Evolutionary conservation across 163 green algal genomes (phyloP).

Genomic region (Volvox carteri): DNA sequence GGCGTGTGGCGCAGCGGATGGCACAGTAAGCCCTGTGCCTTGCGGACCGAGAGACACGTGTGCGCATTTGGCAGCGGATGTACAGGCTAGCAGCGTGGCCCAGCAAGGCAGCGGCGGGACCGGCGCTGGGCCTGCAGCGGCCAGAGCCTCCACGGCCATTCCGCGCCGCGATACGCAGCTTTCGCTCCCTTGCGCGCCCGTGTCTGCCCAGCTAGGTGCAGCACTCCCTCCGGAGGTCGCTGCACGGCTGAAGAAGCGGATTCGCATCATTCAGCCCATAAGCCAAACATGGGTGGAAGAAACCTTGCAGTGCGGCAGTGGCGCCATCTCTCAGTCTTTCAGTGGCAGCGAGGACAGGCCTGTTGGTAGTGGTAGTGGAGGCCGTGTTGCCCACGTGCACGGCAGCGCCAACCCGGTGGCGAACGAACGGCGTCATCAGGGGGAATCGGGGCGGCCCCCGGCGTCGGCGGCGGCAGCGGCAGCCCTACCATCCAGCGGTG

Average conservation of each 20-base stretch:
- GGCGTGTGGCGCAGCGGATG: too few relatives aligned
- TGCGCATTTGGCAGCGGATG: too few relatives aligned
- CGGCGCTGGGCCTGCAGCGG: not conserved
- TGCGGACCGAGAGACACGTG: too few relatives aligned
- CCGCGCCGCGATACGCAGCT: not conserved
- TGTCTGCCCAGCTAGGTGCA: not conserved
- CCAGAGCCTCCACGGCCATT: not conserved
- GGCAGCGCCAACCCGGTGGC: not conserved
- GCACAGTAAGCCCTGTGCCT: too few relatives aligned
- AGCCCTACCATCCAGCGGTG: too few relatives aligned
- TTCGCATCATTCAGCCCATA: constrained; percentile 69
- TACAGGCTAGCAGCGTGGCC: too few relatives aligned
- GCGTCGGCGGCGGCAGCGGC: too few relatives aligned
- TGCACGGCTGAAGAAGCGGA: constrained; percentile 56
- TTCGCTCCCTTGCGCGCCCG: not conserved
- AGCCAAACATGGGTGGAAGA: constrained; percentile 58
- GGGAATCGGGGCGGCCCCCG: too few relatives aligned
- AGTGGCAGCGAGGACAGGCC: not conserved
- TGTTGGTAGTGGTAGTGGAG: too few relatives aligned
- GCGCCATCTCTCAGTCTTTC: not conserved
- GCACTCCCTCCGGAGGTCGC: constrained; percentile 39
- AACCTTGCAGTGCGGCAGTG: constrained; percentile 2
- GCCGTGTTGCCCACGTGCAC: too few relatives aligned
- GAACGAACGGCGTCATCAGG: too few relatives aligned
- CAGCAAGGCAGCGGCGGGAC: too few relatives aligned